phyloP scores from a whole-genome alignment of 2,329 filamentous ascomycete genomes.

The Rasamsonia emersonii region DNA sequence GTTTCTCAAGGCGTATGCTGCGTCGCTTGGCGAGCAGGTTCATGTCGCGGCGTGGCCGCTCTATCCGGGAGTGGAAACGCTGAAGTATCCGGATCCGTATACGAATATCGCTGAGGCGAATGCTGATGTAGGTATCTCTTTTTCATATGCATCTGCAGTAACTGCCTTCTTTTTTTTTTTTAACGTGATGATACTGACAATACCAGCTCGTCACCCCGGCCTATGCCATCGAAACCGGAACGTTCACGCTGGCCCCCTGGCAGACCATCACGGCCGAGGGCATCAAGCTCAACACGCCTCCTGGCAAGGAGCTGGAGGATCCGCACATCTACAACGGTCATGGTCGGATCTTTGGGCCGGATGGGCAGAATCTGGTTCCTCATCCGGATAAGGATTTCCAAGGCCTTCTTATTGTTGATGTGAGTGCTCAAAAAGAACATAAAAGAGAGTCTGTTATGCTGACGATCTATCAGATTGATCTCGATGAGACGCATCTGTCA shows the following conservation, averaged over 20 bases:
- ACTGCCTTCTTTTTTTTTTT: no score
- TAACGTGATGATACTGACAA: no score
- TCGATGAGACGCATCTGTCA: conserved; percentile 43
- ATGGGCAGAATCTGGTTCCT: conserved; percentile 40
- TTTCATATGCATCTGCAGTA: no score
- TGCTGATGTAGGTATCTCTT: no score
- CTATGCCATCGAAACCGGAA: conserved; percentile 50
- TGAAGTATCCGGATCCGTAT: no score
- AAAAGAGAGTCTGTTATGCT: no score
- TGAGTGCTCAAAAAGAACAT: no score
- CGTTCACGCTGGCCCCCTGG: conserved; percentile 48
- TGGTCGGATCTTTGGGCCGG: conserved; percentile 46
- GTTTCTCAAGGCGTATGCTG: conserved; percentile 44
- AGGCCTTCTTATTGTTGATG: conserved; percentile 43
- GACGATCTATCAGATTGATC: no score
- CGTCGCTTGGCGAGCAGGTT: conserved; percentile 42
- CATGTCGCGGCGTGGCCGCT: conserved; percentile 51
- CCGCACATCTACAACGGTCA: conserved; percentile 46
- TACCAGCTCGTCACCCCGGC: conserved; percentile 46
- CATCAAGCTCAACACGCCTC: conserved; percentile 44
- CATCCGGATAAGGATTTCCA: conserved; percentile 48
- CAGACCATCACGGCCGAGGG: conserved; percentile 46
- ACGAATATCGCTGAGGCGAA: no score
- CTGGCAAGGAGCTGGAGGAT: conserved; percentile 39
- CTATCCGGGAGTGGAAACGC: no score